These are phyloP conservation scores for Phytomonas serpens DNA, from an alignment of 208 protist genomes.

Conservation along the genomic window DNA sequence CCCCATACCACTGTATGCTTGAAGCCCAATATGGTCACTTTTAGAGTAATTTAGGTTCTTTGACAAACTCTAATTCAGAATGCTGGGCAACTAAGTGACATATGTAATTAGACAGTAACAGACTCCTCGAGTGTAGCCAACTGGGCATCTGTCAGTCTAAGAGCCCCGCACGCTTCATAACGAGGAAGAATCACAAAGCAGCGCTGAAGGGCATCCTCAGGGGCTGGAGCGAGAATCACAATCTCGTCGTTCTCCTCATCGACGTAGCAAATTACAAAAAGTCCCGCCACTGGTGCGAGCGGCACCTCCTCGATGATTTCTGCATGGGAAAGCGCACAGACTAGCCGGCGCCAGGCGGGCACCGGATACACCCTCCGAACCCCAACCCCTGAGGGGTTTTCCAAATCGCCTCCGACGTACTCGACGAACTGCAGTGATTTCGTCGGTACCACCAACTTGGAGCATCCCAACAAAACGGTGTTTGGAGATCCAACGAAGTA, in stretches of 20 bases:
- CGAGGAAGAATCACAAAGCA: slow-evolving; percentile 62
- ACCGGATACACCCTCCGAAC: neutral
- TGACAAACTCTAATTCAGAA: neutral
- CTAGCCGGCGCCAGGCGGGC: slow-evolving; percentile 16
- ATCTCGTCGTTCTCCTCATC: slow-evolving; percentile 71
- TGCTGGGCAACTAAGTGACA: neutral
- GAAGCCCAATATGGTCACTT: neutral
- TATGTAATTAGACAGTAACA: slow-evolving; percentile 28
- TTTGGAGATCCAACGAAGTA: slow-evolving; percentile 58
- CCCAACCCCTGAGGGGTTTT: neutral
- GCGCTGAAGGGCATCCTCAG: slow-evolving; percentile 39
- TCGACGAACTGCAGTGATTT: slow-evolving; percentile 44
- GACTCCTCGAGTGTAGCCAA: slow-evolving; percentile 51
- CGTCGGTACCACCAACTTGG: slow-evolving; percentile 61
- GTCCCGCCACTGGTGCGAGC: slow-evolving; percentile 57
- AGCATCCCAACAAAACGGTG: slow-evolving; percentile 44
- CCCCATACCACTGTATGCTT: neutral
- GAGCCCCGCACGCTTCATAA: slow-evolving; percentile 18
- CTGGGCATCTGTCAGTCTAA: slow-evolving; percentile 35
- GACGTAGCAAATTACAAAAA: slow-evolving; percentile 51
- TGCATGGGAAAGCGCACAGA: slow-evolving; percentile 75
- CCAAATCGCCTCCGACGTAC: slow-evolving; percentile 14
- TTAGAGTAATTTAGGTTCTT: neutral
- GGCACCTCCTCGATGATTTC: slow-evolving; percentile 69
- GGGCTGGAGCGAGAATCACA: slow-evolving; percentile 51